Conservation (phyloP, 2,329 filamentous ascomycete genomes). For the Aspergillus ochraceoroseus region DNA sequence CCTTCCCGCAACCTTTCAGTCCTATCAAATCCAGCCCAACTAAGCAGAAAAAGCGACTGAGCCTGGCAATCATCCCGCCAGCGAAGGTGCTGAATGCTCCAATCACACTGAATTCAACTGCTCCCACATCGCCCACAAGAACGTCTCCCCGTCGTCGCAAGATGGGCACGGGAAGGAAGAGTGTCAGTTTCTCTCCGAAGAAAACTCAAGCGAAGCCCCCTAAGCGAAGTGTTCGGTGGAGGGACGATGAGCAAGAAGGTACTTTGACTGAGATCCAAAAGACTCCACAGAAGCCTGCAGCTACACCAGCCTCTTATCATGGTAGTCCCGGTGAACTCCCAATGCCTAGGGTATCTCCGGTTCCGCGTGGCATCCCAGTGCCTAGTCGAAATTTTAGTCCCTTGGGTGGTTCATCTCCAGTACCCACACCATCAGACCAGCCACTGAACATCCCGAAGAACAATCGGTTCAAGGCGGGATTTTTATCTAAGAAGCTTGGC, state of each 20-base stretch:
- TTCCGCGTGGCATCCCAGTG: conserved; percentile 42
- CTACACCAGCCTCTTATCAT: conserved; percentile 48
- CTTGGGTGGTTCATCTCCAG: conserved; percentile 52
- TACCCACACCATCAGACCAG: conserved; percentile 53
- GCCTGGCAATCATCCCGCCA: conserved; percentile 34
- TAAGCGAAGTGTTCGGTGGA: conserved; percentile 83
- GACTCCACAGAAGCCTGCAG: conserved; percentile 68
- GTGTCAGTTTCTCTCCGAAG: conserved; percentile 73
- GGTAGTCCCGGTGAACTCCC: conserved; percentile 49
- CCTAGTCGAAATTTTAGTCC: conserved; percentile 34
- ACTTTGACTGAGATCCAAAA: conserved; percentile 85
- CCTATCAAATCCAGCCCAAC: conserved; percentile 66
- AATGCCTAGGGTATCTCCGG: conserved; percentile 52
- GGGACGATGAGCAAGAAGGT: conserved; percentile 82
- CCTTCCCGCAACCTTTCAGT: conserved; percentile 56
- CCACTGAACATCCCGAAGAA: conserved; percentile 61
- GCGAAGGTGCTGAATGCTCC: conserved; percentile 27
- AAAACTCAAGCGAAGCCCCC: conserved; percentile 59
- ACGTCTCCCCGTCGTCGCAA: conserved; percentile 77
- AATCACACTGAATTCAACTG: conserved; percentile 30
- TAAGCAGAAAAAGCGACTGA: conserved; percentile 60
- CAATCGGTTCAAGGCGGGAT: conserved; percentile 81
- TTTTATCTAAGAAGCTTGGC: conserved; percentile 65
- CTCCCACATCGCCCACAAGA: conserved; percentile 61
- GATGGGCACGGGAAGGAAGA: conserved; percentile 58